Conservation (phyloP, 768 basidiomycete species). For the Xerocomus potaroensis region DNA sequence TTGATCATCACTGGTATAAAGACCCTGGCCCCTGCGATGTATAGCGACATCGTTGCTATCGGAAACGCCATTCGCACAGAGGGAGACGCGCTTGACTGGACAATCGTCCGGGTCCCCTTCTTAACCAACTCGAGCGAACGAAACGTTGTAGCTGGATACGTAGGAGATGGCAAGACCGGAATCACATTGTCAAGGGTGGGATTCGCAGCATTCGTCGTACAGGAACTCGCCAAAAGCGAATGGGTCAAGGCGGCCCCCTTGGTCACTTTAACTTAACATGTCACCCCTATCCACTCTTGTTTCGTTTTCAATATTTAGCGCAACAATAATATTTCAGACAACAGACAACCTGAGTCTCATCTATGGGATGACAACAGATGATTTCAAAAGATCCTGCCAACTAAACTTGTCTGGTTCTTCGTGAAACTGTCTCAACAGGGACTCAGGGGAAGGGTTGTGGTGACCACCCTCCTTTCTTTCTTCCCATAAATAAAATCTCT, state of each 20-base stretch:
- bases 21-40: slow-evolving; percentile 50
- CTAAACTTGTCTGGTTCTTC: slow-evolving; percentile 73
- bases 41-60: slow-evolving; percentile 62
- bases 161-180: slow-evolving; percentile 58
- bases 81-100: slow-evolving; percentile 58
- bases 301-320: no score
- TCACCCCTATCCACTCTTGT: background rate
- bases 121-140: slow-evolving; percentile 46
- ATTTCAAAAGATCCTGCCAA: slow-evolving; percentile 75
- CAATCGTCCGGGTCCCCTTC: slow-evolving; percentile 63
- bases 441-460: slow-evolving; percentile 22
- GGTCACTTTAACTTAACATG: slow-evolving; percentile 14
- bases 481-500: slow-evolving; percentile 81
- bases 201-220: slow-evolving; percentile 56
- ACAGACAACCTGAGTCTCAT: background rate
- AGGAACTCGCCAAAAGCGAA: slow-evolving; percentile 51
- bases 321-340: no score
- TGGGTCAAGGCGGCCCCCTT: slow-evolving; percentile 51
- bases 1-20: slow-evolving; percentile 36
- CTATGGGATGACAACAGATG: slow-evolving; percentile 27
- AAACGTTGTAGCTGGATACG: slow-evolving; percentile 55
- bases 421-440: slow-evolving; percentile 68
- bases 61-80: slow-evolving; percentile 51
- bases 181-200: slow-evolving; percentile 50
- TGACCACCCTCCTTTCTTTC: slow-evolving; percentile 16